Evolutionary conservation across 306 rosid genomes (phyloP), one percentile per base, ranked within the genome.

Genomic region (Castanea mollissima): DNA sequence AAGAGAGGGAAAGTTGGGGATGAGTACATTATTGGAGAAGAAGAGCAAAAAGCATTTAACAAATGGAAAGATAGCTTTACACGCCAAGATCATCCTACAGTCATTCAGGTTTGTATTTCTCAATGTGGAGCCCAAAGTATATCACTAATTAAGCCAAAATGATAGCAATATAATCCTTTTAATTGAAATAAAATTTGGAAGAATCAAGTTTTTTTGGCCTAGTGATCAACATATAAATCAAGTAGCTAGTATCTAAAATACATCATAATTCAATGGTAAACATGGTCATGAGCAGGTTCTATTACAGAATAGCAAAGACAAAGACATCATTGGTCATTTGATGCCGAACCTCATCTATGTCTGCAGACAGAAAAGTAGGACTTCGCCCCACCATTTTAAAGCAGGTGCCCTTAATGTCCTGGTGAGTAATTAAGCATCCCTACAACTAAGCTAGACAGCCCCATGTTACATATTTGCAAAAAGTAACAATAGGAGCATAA

Each of bases 331-430:
- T 6, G 77, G 78, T 21, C 70, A 83, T 15, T 3, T 15, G 1
- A 68, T 88, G 78, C 92, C 92, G 52, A 88, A 82, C 58, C 84
- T 88, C n/a, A 62, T 88, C 2, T 88, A 84, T 44, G 79, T 84
- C 41, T 88, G 87, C 0, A 79, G 90, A 76, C 74, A 88, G 23
- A 88, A 86, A 56, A 79, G 71, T 63, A 58, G 2, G 63, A 71
- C 74, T 20, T 71, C 88, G 1, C 57, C 34, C 13, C 92, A 88
- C 71, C 54, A 88, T 74, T 88, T 85, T 52, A 88, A 88, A 72
- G 89, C 91, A 4, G 91, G 91, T 35, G 89, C 91, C 49, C 89
- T 88, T 2, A 88, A 88, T 58, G 77, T 70, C n/a, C 75, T 88
- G 18, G 89, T 88, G 54, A 49, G 54, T 10, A 49, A 49, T 49